Percentiles rank a stretch among this genome's conserved stretches.
Conservation (phyloP, 371 early-diverging fungal species). For the Actinomortierella ambigua region DNA sequence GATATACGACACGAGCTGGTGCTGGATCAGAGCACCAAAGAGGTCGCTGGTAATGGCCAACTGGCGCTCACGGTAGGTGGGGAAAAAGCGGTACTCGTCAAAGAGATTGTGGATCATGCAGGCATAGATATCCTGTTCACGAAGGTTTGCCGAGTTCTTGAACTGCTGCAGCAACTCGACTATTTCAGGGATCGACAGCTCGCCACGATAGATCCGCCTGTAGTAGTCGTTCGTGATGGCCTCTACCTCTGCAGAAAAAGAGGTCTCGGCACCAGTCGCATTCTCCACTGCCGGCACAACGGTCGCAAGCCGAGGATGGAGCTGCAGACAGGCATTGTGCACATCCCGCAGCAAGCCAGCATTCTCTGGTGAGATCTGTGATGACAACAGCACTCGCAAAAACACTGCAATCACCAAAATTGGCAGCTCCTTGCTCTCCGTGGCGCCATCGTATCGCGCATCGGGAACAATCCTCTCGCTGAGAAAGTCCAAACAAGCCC, state of each 20-base stretch:
- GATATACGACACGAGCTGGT: conserved; percentile 76
- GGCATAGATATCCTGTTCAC: conserved; percentile 78
- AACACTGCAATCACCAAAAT: conserved; percentile 74
- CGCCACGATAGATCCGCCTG: conserved; percentile 79
- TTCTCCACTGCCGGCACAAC: conserved; percentile 38
- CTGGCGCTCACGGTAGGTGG: conserved; percentile 93
- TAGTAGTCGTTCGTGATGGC: conserved; percentile 80
- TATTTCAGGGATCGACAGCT: conserved; percentile 73
- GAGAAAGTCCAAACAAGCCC: conserved; percentile 80
- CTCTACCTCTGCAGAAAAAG: conserved; percentile 69
- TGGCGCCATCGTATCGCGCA: conserved; percentile 12
- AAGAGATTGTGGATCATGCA: conserved; percentile 88
- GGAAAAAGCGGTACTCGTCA: conserved; percentile 94
- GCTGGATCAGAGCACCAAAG: conserved; percentile 88
- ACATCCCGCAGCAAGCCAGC: conserved; percentile 64
- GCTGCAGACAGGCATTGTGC: conserved; percentile 62
- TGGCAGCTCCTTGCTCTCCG: conserved; percentile 49
- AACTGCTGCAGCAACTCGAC: conserved; percentile 75
- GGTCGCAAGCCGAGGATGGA: conserved; percentile 63
- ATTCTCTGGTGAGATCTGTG: conserved; percentile 68
- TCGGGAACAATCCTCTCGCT: conserved; percentile 67
- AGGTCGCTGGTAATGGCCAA: conserved; percentile 86
- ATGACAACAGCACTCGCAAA: conserved; percentile 67
- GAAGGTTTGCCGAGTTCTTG: conserved; percentile 67
- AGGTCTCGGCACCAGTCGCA: conserved; percentile 30